Evolutionary conservation across 2,329 filamentous ascomycete species (phyloP).

Genomic region (Grosmannia huntii): DNA sequence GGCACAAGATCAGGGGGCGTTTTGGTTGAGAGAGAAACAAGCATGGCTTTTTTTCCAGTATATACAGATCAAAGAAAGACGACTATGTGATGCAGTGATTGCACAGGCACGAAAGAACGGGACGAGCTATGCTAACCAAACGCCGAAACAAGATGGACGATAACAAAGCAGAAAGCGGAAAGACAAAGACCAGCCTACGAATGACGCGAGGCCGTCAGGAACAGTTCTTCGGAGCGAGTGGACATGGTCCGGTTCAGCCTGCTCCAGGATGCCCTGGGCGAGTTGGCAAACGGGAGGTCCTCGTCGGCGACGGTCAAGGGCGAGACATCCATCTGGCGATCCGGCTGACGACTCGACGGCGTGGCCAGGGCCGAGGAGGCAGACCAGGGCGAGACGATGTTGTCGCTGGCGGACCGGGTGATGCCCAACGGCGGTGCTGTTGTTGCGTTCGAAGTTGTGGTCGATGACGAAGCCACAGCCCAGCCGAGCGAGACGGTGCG

Average conservation of each 20-base stretch:
- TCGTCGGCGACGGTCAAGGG: constrained; percentile 11
- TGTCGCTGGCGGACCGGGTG: not conserved
- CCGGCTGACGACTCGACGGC: not conserved
- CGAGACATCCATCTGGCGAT: constrained; percentile 1
- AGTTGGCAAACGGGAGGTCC: constrained; percentile 10
- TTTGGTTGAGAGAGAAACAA: not conserved
- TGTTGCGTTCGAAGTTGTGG: not conserved
- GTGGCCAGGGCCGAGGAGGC: not conserved
- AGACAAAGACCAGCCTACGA: too few species aligned
- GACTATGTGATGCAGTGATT: too few species aligned
- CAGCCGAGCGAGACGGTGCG: constrained; percentile 16
- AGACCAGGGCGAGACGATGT: constrained; percentile 19
- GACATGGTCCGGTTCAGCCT: constrained; percentile 23
- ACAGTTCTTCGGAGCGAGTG: constrained; percentile 30
- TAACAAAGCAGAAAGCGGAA: not conserved
- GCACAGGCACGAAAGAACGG: too few species aligned
- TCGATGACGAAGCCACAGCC: constrained; percentile 10
- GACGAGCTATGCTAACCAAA: not conserved
- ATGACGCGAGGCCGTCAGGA: constrained; percentile 10
- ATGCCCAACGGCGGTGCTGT: not conserved
- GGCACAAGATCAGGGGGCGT: constrained; percentile 1
- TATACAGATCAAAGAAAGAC: not conserved
- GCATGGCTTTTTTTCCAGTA: not conserved
- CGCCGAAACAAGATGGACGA: not conserved
- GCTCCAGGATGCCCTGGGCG: constrained; percentile 6